Conservation (phyloP, 495 filamentous ascomycete genomes). For the Penicillium bovifimosum region DNA sequence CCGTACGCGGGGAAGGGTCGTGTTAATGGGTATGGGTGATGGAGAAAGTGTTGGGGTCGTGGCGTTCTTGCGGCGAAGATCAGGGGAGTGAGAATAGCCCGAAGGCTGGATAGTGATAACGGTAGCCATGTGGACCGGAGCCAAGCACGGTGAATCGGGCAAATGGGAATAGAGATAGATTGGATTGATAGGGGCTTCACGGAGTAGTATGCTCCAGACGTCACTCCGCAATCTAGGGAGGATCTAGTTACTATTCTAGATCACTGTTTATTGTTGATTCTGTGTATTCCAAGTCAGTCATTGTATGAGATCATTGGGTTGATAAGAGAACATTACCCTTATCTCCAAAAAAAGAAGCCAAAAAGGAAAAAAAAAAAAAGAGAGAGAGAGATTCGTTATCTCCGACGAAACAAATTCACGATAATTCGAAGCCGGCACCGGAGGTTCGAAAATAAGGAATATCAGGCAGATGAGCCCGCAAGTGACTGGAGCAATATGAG, state of each 20-base stretch:
- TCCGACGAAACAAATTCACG: neutral
- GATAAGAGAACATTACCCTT: slow-evolving; percentile 8
- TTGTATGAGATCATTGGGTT: slow-evolving; percentile 1
- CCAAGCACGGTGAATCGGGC: neutral
- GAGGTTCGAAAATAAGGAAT: slow-evolving; percentile 4
- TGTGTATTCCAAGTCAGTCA: slow-evolving; percentile 1
- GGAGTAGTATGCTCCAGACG: neutral
- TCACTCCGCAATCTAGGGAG: neutral
- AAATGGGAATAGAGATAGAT: neutral
- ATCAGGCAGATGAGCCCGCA: slow-evolving; percentile 14
- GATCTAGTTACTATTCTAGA: neutral
- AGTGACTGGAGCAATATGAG: slow-evolving; percentile 29
- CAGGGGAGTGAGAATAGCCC: slow-evolving; percentile 25
- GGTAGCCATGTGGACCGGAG: slow-evolving; percentile 28
- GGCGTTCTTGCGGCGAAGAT: slow-evolving; percentile 25
- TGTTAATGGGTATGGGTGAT: slow-evolving; percentile 25
- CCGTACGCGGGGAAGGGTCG: slow-evolving; percentile 29
- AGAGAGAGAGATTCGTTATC: slow-evolving; percentile 12
- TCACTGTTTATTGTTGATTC: neutral
- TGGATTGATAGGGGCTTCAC: neutral
- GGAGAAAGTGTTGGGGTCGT: slow-evolving; percentile 28
- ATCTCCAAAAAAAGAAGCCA: slow-evolving; percentile 7
- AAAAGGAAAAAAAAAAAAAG: slow-evolving; percentile 2
- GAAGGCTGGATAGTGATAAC: slow-evolving; percentile 45
- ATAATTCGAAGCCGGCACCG: slow-evolving; percentile 1